Evolutionary conservation across 2,329 filamentous ascomycete genomes (phyloP), one percentile per base, ranked within the genome.

Genomic region (Aspergillus fijiensis): DNA sequence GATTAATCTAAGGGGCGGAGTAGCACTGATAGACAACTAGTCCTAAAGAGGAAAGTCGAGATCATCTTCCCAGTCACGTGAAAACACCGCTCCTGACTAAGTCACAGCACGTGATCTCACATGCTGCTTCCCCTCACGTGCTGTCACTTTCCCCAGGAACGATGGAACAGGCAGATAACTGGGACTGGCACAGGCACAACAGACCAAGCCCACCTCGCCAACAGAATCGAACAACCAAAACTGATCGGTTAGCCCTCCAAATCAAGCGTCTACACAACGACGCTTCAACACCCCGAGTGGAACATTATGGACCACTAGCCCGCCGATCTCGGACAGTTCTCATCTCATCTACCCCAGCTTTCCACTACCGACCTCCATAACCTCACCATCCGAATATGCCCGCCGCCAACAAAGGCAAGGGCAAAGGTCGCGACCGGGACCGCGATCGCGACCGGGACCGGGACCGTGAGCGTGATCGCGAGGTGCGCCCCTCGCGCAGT

Each of bases 401-500:
- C 45, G 73, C 76, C 25, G 77, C 77, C 45, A 76, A 73, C 60
- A 81, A 82, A 67, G 75, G 79, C 67, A 86, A 86, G 71, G 76
- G 79, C 50, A 85, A 85, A 69, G 79, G 76, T 51, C 81, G 80
- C 39, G 39, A 45, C 16, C 39, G 39, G n/a, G 39, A 45, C 6
- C 39, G 39, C 5, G 39, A 42, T 2, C 39, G 39, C 2, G 39
- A n/a, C n/a, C n/a, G n/a, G n/a, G n/a, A 42, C 16, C 39, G 39
- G 2, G 39, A 45, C 6, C 39, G 39, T 7, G 39, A 45, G 14
- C 39, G 39, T n/a, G 39, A 45, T 45, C 39, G 39, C 63, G 82
- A 85, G 61, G 76, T 78, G 47, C 77, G 80, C 57, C 80, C 79
- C 47, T 84, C 84, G 52, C 81, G 82, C 63, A 87, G 85, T 67